A percentile compares a stretch with the other conserved stretches of the same genome.
phyloP scores from a whole-genome alignment of 2,329 filamentous ascomycete genomes.

The Xylaria sp. region DNA sequence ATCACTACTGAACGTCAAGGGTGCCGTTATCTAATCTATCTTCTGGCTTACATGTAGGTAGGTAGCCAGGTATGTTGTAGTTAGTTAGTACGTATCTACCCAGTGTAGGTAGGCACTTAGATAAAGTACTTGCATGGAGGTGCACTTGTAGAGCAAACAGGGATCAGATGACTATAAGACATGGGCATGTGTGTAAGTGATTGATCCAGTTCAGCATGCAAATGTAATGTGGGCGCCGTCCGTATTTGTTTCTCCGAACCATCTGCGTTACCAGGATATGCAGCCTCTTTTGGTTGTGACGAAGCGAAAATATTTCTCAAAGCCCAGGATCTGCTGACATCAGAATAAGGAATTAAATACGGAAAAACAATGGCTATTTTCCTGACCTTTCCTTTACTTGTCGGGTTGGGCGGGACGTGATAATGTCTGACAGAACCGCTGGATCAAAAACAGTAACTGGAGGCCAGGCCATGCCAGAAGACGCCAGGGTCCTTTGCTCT shows the following conservation, averaged over 20 bases:
- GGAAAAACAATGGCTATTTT: constrained; percentile 19
- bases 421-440: background rate
- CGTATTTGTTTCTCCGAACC: constrained; percentile 3
- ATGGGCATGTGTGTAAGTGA: constrained; percentile 14
- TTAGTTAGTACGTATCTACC: background rate
- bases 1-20: background rate
- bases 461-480: background rate
- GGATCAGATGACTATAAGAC: constrained; percentile 22
- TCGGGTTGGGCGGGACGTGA: background rate
- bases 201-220: background rate
- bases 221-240: background rate
- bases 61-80: background rate
- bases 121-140: background rate
- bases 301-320: background rate
- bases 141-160: background rate
- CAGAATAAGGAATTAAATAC: background rate
- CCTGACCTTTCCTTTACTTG: constrained; percentile 18
- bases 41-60: too few species aligned
- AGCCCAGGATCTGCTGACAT: background rate
- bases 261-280: background rate
- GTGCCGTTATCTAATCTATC: background rate
- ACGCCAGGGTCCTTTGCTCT: background rate
- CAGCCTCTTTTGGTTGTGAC: constrained; percentile 6
- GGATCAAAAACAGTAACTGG: background rate
- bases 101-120: background rate